Evolutionary conservation across 148 eudicot genomes (phyloP).

Genomic region (Pharnaceum exiguum): DNA sequence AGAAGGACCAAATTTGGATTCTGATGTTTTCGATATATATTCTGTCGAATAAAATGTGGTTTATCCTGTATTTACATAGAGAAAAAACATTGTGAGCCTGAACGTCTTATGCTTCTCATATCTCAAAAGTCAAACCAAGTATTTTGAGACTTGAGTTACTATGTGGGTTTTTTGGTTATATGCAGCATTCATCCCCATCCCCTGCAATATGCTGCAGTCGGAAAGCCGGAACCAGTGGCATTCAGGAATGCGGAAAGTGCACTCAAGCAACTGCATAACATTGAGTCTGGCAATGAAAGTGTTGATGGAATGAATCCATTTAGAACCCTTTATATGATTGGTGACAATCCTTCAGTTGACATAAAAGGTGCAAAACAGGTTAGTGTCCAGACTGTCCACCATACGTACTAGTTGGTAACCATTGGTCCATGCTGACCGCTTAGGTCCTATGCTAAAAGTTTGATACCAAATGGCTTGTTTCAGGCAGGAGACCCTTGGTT

Average conservation of each 20-base stretch:
- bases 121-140: no score
- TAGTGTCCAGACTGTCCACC: slow-evolving; percentile 10
- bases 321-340: slow-evolving; percentile 79
- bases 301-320: slow-evolving; percentile 32
- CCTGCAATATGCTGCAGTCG: slow-evolving; percentile 70
- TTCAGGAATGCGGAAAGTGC: slow-evolving; percentile 73
- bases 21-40: no score
- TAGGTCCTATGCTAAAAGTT: background rate
- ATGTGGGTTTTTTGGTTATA: slow-evolving; percentile 6
- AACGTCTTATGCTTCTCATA: no score
- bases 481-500: slow-evolving; percentile 96
- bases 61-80: no score
- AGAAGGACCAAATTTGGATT: background rate
- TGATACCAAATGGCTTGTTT: background rate
- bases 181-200: slow-evolving; percentile 78
- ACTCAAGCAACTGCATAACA: slow-evolving; percentile 31
- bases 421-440: background rate
- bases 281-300: slow-evolving; percentile 13
- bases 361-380: slow-evolving; percentile 89
- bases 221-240: slow-evolving; percentile 79
- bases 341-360: slow-evolving; percentile 92
- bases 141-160: no score
- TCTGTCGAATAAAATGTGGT: no score
- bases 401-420: background rate
- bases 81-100: no score